Evolutionary conservation across 192 early-diverging fungal genomes (phyloP).

Genomic region (Kappamyces sp.): DNA sequence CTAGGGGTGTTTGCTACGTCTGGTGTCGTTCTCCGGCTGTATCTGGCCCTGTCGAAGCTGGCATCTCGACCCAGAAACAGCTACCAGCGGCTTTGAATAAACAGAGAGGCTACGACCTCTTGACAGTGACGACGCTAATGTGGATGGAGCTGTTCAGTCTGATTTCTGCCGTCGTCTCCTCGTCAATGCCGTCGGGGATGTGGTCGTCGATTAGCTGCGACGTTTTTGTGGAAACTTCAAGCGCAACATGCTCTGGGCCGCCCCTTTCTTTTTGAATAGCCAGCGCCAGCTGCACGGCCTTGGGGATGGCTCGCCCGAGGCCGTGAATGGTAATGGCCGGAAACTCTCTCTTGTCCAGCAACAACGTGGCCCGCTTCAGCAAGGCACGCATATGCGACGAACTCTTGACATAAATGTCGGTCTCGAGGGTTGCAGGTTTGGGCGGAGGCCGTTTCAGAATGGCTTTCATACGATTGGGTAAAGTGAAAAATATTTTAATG

Average conservation of each 20-base stretch:
- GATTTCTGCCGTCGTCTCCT: neutral
- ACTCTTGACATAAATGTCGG: too few relatives aligned
- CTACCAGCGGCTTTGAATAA: too few relatives aligned
- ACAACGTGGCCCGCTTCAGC: too few relatives aligned
- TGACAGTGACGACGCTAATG: neutral
- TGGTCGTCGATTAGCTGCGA: conserved; percentile 73
- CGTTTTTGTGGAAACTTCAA: conserved; percentile 62
- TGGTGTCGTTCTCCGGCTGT: neutral
- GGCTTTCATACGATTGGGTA: too few relatives aligned
- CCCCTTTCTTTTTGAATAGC: conserved; percentile 47
- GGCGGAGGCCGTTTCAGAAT: too few relatives aligned
- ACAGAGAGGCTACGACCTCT: neutral
- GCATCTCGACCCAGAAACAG: too few relatives aligned
- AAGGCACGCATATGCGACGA: too few relatives aligned
- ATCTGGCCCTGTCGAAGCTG: neutral
- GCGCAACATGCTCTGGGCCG: conserved; percentile 45
- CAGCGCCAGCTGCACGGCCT: conserved; percentile 62
- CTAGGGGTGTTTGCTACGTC: conserved; percentile 1
- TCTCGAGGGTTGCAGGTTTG: too few relatives aligned
- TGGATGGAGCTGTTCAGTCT: conserved; percentile 14
- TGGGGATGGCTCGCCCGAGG: conserved; percentile 68
- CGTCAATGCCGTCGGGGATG: conserved; percentile 56
- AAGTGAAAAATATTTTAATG: too few relatives aligned
- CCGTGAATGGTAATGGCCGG: conserved; percentile 61
- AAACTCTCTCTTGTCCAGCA: too few relatives aligned